Conservation (phyloP, 768 basidiomycete species). For the Agaricus blazei region DNA sequence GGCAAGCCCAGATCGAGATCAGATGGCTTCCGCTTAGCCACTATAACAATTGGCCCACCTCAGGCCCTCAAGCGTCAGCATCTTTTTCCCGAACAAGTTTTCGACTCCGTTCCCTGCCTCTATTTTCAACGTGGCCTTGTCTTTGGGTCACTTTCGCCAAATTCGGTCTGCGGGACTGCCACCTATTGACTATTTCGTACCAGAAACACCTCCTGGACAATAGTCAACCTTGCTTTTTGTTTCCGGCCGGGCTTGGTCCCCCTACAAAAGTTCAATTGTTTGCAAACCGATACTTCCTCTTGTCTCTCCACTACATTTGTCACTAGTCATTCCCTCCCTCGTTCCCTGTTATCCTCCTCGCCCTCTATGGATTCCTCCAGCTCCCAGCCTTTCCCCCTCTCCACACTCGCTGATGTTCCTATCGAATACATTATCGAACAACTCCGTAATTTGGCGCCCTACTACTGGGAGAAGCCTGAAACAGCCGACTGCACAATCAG, state of each 20-base stretch:
- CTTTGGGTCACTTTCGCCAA: conserved; percentile 3
- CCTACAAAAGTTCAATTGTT: conserved; percentile 11
- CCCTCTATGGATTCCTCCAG: conserved; percentile 37
- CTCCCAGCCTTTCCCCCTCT: conserved; percentile 59
- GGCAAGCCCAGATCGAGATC: conserved; percentile 6
- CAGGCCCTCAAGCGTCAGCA: neutral
- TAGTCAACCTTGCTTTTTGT: conserved; percentile 11
- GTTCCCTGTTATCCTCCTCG: neutral
- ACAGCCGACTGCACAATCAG: conserved; percentile 78
- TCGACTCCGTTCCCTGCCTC: conserved; percentile 1
- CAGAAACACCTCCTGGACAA: conserved; percentile 6
- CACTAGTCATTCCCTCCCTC: conserved; percentile 21
- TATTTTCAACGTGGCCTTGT: conserved; percentile 10
- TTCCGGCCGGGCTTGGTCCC: conserved; percentile 1
- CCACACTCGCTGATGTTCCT: conserved; percentile 58
- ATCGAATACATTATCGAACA: conserved; percentile 69
- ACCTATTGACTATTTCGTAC: neutral
- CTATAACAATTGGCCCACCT: conserved; percentile 8
- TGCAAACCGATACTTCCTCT: neutral
- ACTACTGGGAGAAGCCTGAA: conserved; percentile 72
- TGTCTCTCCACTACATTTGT: conserved; percentile 25
- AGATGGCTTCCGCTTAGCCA: conserved; percentile 2
- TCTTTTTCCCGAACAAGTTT: neutral
- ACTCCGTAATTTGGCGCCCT: conserved; percentile 58
- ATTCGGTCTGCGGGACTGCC: conserved; percentile 5